phyloP scores from a whole-genome alignment of 768 basidiomycete genomes.

The Leccinum variicolor region DNA sequence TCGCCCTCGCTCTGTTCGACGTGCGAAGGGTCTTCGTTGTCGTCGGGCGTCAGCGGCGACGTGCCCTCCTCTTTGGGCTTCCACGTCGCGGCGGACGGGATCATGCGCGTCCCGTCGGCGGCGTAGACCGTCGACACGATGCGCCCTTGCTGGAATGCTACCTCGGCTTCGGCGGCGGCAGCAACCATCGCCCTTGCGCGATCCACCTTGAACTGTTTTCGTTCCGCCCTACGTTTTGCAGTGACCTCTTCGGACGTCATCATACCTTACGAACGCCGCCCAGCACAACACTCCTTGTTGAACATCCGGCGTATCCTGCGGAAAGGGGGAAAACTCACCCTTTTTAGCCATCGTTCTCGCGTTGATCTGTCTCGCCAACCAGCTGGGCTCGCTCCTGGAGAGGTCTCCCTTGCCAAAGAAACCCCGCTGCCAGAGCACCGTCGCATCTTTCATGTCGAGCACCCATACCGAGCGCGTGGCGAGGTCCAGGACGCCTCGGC shows the following conservation, averaged over 20 bases:
- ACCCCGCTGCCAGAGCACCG: slow-evolving; percentile 80
- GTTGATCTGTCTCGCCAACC: slow-evolving; percentile 80
- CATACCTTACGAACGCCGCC: neutral
- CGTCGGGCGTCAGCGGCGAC: neutral
- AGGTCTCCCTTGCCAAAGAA: slow-evolving; percentile 98
- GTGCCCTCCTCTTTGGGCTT: slow-evolving; percentile 42
- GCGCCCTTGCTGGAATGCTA: slow-evolving; percentile 68
- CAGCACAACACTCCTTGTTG: neutral
- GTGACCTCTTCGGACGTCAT: slow-evolving; percentile 91
- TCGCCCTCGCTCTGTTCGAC: slow-evolving; percentile 29
- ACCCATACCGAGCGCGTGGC: slow-evolving; percentile 90
- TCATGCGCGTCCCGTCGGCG: slow-evolving; percentile 41
- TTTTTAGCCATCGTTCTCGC: slow-evolving; percentile 48
- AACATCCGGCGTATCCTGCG: neutral
- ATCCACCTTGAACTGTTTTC: slow-evolving; percentile 91
- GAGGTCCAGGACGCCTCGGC: slow-evolving; percentile 73
- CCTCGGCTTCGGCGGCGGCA: slow-evolving; percentile 77
- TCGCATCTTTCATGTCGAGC: slow-evolving; percentile 55
- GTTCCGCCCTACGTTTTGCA: slow-evolving; percentile 79
- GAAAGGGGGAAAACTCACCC: slow-evolving; percentile 35
- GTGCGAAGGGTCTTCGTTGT: slow-evolving; percentile 11
- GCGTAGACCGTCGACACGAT: slow-evolving; percentile 59
- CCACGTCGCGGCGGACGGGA: slow-evolving; percentile 83
- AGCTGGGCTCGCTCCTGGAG: slow-evolving; percentile 92
- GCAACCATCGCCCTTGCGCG: slow-evolving; percentile 85